Base-by-base conservation (phyloP, 345 rosid species). In the Brassica rapa region DNA sequence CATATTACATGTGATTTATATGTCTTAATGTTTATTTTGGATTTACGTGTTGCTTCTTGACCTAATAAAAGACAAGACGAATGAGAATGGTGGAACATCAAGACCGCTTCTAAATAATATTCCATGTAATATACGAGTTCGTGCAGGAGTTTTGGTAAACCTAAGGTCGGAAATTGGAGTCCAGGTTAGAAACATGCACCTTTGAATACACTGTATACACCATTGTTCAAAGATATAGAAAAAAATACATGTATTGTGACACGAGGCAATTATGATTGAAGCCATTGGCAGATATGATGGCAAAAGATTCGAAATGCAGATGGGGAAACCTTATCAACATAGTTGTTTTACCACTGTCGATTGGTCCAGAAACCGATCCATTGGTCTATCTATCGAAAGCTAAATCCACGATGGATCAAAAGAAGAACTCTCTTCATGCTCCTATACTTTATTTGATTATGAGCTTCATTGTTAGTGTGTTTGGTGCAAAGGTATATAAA, bases 391-490 rank as follows among this genome's bases (percentile, higher is more conserved):
- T 86, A 57, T 76, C 68, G 15, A 39, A 60, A 43, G 89, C 90
- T 12, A 86, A 86, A 74, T 80, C 86, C 27, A 80, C 66, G 0
- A 74, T 82, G 35, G 93, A 85, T 66, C 46, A 88, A 25, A 85
- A 85, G 83, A 89, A 89, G 68, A 80, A 72, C 25, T 87, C 89
- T 25, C 83, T 83, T 0, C 86, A 77, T 39, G 87, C 91, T n/a
- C 0, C 76, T 29, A 79, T 33, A 68, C 73, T 85, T 27, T 82
- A 74, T 71, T 65, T 43, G 10, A 65, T 70, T 33, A 68, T 80
- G 30, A 68, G 70, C 14, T 35, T 78, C 0, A 33, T 84, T 3
- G 24, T 75, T 37, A 73, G 68, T 0, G 15, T 56, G 0, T 71
- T 84, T 23, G 87, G 87, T 12, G 6, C 10, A 1, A 83, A 84